Conservation (phyloP, 2,329 filamentous ascomycete species). For the Aspergillus viridinutans region DNA sequence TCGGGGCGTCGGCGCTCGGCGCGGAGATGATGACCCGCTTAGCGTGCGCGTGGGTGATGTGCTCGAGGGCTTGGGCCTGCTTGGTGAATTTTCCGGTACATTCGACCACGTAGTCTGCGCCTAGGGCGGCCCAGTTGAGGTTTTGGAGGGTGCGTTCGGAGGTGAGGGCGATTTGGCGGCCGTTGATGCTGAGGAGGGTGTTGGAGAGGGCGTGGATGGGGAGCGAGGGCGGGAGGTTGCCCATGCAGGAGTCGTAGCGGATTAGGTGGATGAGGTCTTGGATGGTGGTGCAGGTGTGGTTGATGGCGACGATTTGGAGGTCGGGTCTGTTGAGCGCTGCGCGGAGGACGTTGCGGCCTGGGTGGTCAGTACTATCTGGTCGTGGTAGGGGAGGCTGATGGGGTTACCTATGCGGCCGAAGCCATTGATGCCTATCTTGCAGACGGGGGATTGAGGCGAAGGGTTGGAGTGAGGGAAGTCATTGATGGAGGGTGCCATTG, state of each 20-base stretch:
- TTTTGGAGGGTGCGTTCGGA: constrained; percentile 26
- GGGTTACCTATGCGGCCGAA: constrained; percentile 76
- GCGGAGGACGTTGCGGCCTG: constrained; percentile 61
- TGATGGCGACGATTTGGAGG: constrained; percentile 26
- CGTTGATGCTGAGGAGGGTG: constrained; percentile 57
- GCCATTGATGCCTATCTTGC: constrained; percentile 88
- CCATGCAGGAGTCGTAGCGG: constrained; percentile 48
- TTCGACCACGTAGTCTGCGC: constrained; percentile 26
- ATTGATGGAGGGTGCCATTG: constrained; percentile 22
- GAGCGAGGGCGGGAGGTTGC: constrained; percentile 94
- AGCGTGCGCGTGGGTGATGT: constrained; percentile 74
- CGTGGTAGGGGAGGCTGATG: too few relatives aligned
- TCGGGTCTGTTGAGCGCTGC: constrained; percentile 20
- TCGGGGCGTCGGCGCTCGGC: constrained; percentile 67
- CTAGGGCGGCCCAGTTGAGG: constrained; percentile 24
- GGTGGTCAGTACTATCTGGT: not conserved
- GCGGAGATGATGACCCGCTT: constrained; percentile 73
- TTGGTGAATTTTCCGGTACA: constrained; percentile 59
- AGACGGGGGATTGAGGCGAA: constrained; percentile 9
- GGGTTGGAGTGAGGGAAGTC: constrained; percentile 14
- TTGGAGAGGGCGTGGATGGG: constrained; percentile 87
- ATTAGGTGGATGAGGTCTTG: constrained; percentile 29
- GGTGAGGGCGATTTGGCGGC: constrained; percentile 19
- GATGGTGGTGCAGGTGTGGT: constrained; percentile 26
- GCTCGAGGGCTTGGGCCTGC: constrained; percentile 79